Evolutionary conservation across 2,329 filamentous ascomycete species (phyloP).

Genomic region (Nemania diffusa): DNA sequence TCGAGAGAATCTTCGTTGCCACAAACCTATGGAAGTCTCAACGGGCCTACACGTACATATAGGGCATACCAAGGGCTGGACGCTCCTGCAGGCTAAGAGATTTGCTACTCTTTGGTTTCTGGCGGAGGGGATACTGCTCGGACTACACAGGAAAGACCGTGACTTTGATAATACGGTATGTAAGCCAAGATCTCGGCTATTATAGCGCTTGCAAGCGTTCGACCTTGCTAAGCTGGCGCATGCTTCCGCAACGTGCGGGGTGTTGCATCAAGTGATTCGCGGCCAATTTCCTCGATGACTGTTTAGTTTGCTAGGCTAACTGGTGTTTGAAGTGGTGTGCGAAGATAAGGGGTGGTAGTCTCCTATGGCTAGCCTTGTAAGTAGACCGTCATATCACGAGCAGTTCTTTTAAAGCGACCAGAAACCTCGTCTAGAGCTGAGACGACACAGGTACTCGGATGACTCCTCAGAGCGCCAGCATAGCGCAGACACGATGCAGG

Average conservation of each 20-base stretch:
- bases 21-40: conserved; percentile 41
- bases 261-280: background rate
- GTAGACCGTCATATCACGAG: background rate
- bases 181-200: conserved; percentile 1
- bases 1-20: conserved; percentile 33
- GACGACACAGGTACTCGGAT: background rate
- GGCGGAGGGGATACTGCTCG: conserved; percentile 30
- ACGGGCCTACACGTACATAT: conserved; percentile 41
- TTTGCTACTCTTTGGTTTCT: conserved; percentile 39
- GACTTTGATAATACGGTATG: conserved; percentile 4
- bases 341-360: conserved; percentile 9
- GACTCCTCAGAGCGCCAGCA: accelerated
- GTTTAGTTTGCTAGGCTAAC: background rate
- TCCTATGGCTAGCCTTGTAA: conserved; percentile 30
- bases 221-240: background rate
- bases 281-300: background rate
- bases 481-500: background rate
- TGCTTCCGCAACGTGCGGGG: background rate
- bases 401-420: background rate
- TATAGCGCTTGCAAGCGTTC: too few relatives aligned
- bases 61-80: conserved; percentile 40
- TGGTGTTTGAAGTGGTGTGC: conserved; percentile 32
- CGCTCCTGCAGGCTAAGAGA: conserved; percentile 38
- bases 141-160: conserved; percentile 38
- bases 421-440: background rate